Base-by-base conservation (phyloP, 2,329 filamentous ascomycete species). In the Fusarium sp. region DNA sequence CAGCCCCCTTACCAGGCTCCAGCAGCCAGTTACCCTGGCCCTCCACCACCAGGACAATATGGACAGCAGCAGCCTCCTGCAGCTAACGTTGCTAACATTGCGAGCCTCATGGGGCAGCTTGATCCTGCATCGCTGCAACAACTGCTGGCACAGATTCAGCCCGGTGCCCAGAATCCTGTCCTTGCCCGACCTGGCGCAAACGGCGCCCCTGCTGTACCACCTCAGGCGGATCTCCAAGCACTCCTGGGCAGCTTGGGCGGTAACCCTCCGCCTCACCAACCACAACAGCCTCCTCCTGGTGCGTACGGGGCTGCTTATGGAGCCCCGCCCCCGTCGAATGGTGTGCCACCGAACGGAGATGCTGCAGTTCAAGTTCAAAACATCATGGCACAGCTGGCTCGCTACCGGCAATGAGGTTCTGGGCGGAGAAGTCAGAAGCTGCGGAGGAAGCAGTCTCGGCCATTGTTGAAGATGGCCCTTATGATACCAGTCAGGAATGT, bases 301-400 rank as follows among this genome's bases (percentile, higher is more conserved):
- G 64, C 67, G 6, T 77, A 76, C 39, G 71, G 69, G 5, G 63
- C 65, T 13, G 55, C 67, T 3, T 79, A 77, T 43, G 74, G 70
- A 45, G 68, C 63, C 5, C 72, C 74, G 41, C 69, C 61, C 46
- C 64, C 71, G 22, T 59, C 71, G 46, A 70, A 70, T n/a, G 65
- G 74, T 26, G 63, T 66, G 25, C 63, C 68, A 22, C 58, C 65
- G 22, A 64, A 72, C 51, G 70, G 72, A 11, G 76, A 78, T 51
- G 75, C 79, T 11, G 78, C 80, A 8, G 79, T 87, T 11, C 81
- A 87, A 49, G 82, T 92, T 67, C 85, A 89, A 72, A 89, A 91
- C 68, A 91, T 93, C 47, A 90, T 93, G 85, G 88, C 88, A 12
- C 87, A 91, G 69, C 77, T 92, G 57, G 85, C 88, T 42, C 86